Base-by-base conservation (phyloP, 1,139 yeast species). In the Suhomyces anneliseae region DNA sequence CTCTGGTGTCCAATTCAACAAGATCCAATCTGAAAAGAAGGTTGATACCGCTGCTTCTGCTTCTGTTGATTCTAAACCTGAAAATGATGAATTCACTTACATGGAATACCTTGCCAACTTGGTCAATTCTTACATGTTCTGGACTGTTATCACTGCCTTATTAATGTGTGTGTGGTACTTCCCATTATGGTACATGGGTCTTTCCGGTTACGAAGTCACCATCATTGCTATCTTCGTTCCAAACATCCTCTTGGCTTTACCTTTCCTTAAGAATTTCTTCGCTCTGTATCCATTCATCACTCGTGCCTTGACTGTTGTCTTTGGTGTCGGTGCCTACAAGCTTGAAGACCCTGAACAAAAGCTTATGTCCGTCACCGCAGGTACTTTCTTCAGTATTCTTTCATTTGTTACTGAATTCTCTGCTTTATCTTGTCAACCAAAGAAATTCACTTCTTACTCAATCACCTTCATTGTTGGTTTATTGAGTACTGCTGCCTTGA, bases 161-260 rank as follows among this genome's bases (percentile, higher is more conserved):
- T 87, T 90, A 44, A 77, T 95, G 49, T 82, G 95, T 60, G 85
- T 93, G 43, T 93, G 99, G 99, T 90, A 88, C 70, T 93, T 93
- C 75, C 99, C 99, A 14, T 75, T 93, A 52, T 93, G 99, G 99
- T 82, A 87, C 62, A 90, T 93, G 98, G 98, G 98, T 8, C 85
- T 93, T 48, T 87, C 96, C 2, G 99, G 99, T 4, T 90, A 87
- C 63, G 99, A 93, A 66, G 87, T 87, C 0, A 79, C 83, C 2
- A 74, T 90, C 42, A 52, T 66, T 10, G 62, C 83, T 4, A 70
- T 83, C 27, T 73, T 86, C 38, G 52, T 82, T 32, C 78, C 85
- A 1, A 87, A 92, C 6, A 51, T 85, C 12, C 40, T 90, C 2
- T 69, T 90, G 37, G 62, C 68, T 4, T 56, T 87, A 12, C 82